Base-by-base conservation (phyloP, 2,329 filamentous ascomycete genomes). In the Aureobasidium sp. region DNA sequence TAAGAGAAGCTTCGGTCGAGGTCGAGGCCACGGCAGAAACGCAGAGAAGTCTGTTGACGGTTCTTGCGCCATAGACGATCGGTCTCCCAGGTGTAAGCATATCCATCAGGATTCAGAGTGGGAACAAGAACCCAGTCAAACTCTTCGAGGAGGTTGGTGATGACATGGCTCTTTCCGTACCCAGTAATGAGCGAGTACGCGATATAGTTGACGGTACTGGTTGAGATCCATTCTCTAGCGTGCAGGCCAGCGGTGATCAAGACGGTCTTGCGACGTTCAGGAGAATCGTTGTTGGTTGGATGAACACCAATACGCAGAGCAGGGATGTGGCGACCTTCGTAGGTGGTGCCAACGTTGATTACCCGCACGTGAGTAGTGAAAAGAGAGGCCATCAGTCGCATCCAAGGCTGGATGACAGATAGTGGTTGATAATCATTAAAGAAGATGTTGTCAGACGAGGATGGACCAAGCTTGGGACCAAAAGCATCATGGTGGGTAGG, bases 11-110 rank as follows among this genome's bases (percentile, higher is more conserved):
- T 84, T 66, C 91, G 90, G 70, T 97, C 93, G 17, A 99, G 82
- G 71, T 99, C 94, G 55, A 96, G 80, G 9, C 94, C 94, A 7
- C 83, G 86, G 72, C 94, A 99, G 75, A 93, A 93, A 17, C 86
- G 84, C 63, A 95, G 81, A 63, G 82, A 86, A 0, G 92, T 97
- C 56, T 86, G 82, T 72, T 97, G 93, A 53, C 91, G 82, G 63
- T 94, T 96, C 77, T 97, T 99, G 70, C 93, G 88, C 93, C 93
- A 99, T 0, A 99, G 80, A 8, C 94, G 87, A 73, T 99, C 93
- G 1, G 85, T 85, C 64, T 92, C 85, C 93, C 93, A 97, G 0
- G 90, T 92, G 74, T 96, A 97, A 66, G 91, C 87, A 71, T 97
- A 95, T 34, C 94, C 94, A 73, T 99, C 94, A 0, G 93, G 92